Conservation (phyloP, 495 filamentous ascomycete species). For the Amphirosellinia nigrospora region DNA sequence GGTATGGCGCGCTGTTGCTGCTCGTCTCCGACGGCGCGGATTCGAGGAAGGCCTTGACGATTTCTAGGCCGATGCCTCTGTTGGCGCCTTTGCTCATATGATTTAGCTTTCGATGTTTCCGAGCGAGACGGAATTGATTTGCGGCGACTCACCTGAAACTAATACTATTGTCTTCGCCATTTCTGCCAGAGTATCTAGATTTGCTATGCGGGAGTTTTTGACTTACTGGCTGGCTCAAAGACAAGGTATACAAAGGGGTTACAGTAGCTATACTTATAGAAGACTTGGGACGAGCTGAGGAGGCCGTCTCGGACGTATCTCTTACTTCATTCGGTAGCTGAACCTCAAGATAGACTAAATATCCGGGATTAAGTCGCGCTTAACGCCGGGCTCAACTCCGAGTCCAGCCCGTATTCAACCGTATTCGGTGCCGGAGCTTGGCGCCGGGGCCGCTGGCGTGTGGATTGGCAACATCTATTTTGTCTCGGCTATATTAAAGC, state of each 20-base stretch:
- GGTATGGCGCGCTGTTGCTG: slow-evolving; percentile 16
- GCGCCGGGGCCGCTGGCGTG: neutral
- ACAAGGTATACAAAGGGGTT: neutral
- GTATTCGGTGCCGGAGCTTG: neutral
- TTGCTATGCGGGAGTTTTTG: neutral
- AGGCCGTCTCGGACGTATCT: neutral
- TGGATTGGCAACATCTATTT: neutral
- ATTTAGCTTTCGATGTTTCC: slow-evolving; percentile 1
- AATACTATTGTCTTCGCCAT: slow-evolving; percentile 18
- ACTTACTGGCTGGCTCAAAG: neutral
- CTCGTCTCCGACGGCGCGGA: neutral
- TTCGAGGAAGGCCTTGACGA: slow-evolving; percentile 20
- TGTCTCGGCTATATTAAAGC: neutral
- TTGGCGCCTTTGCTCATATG: slow-evolving; percentile 9
- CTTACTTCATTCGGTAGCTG: neutral
- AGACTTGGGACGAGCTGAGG: neutral
- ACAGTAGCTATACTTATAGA: neutral
- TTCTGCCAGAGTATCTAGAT: neutral
- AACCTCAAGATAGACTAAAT: neutral
- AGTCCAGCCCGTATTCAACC: neutral
- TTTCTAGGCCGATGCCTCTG: slow-evolving; percentile 24
- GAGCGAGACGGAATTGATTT: neutral
- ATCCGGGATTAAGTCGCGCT: neutral
- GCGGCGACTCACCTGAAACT: slow-evolving; percentile 13
- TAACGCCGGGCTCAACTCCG: neutral